phyloP scores from a whole-genome alignment of 2,329 filamentous ascomycete species.

The Penicillium sp. region DNA sequence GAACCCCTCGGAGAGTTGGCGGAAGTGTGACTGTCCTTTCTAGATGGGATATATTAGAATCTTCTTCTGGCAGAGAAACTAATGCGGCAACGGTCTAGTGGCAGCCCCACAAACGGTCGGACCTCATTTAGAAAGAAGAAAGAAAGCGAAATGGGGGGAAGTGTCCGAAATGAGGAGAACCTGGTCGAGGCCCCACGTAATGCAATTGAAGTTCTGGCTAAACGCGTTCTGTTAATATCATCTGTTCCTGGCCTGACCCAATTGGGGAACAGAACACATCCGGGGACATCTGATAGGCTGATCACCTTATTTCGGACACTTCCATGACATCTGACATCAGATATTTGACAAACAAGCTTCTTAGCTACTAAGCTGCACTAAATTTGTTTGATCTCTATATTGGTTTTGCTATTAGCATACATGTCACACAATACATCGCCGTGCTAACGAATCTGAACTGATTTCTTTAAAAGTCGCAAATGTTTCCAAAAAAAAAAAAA shows the following conservation, averaged over 20 bases:
- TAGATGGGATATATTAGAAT: not conserved
- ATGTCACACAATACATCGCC: too few relatives aligned
- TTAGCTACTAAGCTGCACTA: not conserved
- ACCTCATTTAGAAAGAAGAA: slow-evolving; percentile 9
- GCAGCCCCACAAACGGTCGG: slow-evolving; percentile 10
- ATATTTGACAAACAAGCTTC: not conserved
- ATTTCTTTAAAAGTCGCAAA: too few relatives aligned
- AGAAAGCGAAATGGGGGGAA: not conserved
- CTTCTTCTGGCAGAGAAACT: not conserved
- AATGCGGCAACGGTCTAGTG: not conserved
- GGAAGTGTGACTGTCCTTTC: not conserved
- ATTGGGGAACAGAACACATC: not conserved
- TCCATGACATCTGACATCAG: not conserved
- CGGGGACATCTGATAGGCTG: not conserved
- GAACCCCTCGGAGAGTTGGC: not conserved
- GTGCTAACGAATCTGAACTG: too few relatives aligned
- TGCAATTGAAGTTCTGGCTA: slow-evolving; percentile 14
- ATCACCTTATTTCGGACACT: not conserved
- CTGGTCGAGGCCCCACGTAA: not conserved
- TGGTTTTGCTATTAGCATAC: too few relatives aligned
- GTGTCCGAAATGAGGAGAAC: slow-evolving; percentile 4
- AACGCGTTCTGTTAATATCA: not conserved
- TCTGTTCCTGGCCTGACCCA: not conserved
- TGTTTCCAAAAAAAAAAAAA: too few relatives aligned
- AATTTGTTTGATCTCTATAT: too few relatives aligned